Base-by-base conservation (phyloP, 371 early-diverging fungal genomes). In the Smittium mucronatum region DNA sequence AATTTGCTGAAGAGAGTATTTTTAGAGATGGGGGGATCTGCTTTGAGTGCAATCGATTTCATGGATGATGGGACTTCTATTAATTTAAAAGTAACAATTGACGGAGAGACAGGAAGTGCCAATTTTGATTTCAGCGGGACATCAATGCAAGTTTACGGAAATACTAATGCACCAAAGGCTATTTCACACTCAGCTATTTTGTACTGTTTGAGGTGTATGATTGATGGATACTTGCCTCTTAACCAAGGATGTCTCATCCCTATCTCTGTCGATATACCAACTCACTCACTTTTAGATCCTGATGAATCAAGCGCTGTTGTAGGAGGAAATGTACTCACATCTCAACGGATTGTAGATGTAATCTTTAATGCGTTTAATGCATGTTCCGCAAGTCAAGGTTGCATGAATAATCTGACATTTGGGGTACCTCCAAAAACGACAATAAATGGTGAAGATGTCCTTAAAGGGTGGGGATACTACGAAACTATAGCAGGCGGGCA, bases 1-100 rank as follows among this genome's bases (percentile, higher is more conserved):
- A 72, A 82, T 1, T 75, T 96, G 57, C 80, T 96, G 11, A 85
- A 84, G 71, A 73, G 82, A 11, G 85, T 88, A 0, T 80, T 81
- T 58, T 47, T 74, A 26, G 70, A 79, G 0, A 77, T 79, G 1
- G 57, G 68, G 5, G 67, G 57, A 0, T 71, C 71, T 34, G 63
- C 71, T 71, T 80, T 97, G 47, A 60, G 80, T 0, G 89, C 92
- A 2, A 74, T 76, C 0, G 97, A 96, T 73, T 84, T 80, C 73
- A 95, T 97, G 95, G 98, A 98, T 75, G 95, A 95, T 75, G 98
- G 97, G 15, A 86, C 89, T 36, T 85, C 84, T 0, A 94, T 98
- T 59, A 70, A 78, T n/a, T 83, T 98, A 25, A 71, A 74, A 1
- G 81, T 98, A 26, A 82, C 80, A 1, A 93, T 98, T 67, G 81